Evolutionary conservation across 2,329 filamentous ascomycete genomes (phyloP), one percentile per base, ranked within the genome.

Genomic region (Botrytis medusae): DNA sequence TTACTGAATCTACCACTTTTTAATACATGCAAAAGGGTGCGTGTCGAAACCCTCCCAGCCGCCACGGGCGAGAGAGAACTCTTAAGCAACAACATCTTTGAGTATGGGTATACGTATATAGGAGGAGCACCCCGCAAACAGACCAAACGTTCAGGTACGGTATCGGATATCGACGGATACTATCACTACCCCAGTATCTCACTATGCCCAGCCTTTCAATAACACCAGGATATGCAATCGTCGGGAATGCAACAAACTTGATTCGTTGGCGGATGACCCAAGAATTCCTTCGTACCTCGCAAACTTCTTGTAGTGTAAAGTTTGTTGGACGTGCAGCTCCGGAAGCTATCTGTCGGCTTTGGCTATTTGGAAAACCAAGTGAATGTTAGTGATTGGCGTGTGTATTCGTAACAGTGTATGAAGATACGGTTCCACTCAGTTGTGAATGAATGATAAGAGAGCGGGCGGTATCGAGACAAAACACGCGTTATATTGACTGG

Each of bases 31-130:
- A 54, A 65, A 25, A 71, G 34, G 29, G 60, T 65, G 16, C 46
- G 60, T 65, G 69, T 64, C n/a, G 69, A 61, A 34, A 61, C 20
- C 25, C 37, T 65, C 34, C 69, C 69, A 32, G 69, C 60, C 69
- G 32, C 59, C 64, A 65, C 32, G 46, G 69, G 46, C 60, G 69
- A 48, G 34, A 37, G 18, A 22, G 59, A 40, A 32, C 69, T 25
- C n/a, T 63, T 65, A 48, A 71, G 10, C 44, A 71, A 32, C 37
- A 65, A 12, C 60, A 71, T 71, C 22, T 32, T 42, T 42, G 34
- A 54, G 25, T 68, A 29, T 6, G n/a, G 46, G 25, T 57, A 69
- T 29, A 37, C 34, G 69, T 63, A 54, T 46, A 18, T 29, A 40
- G 34, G 29, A 40, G 42, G 37, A 63, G 34, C 18, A 60, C 67